These are phyloP conservation scores for Stephania japonica DNA, from an alignment of 164 flowering plant genomes.

Conservation along the genomic window DNA sequence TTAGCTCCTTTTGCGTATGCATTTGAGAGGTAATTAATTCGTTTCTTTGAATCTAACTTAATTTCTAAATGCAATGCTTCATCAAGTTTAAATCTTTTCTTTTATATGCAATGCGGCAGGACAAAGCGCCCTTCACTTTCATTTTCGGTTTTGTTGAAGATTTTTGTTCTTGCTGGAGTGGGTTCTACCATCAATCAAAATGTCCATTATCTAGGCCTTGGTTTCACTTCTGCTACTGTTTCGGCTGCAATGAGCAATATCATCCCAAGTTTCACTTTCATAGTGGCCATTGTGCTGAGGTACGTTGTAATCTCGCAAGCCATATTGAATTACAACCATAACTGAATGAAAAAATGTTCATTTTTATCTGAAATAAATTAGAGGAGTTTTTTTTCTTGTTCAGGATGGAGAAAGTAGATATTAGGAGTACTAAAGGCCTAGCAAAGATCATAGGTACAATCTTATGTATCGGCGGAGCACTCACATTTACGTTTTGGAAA, in stretches of 20 bases:
- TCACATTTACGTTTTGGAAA: constrained; percentile 44
- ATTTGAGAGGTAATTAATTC: constrained; percentile 27
- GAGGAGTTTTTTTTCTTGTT: neutral
- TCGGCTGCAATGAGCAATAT: constrained; percentile 33
- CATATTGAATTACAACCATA: too few relatives aligned
- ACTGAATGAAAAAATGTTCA: too few relatives aligned
- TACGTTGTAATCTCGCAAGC: neutral
- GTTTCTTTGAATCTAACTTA: too few relatives aligned
- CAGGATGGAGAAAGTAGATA: constrained; percentile 39
- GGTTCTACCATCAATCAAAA: constrained; percentile 36
- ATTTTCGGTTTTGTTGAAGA: constrained; percentile 19
- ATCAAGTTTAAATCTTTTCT: too few relatives aligned
- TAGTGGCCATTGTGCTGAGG: constrained; percentile 34
- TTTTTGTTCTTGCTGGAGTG: constrained; percentile 33
- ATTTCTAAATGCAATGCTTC: too few relatives aligned
- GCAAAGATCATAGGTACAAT: constrained; percentile 39
- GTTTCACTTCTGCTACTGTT: constrained; percentile 36
- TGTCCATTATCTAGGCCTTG: constrained; percentile 31
- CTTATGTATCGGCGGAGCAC: constrained; percentile 34
- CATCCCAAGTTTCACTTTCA: constrained; percentile 36
- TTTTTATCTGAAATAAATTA: too few relatives aligned
- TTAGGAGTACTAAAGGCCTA: constrained; percentile 19
- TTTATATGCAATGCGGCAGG: constrained; percentile 25
- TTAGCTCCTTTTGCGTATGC: constrained; percentile 41
- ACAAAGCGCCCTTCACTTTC: constrained; percentile 27